Evolutionary conservation across 208 protist genomes (phyloP).

Genomic region (Acanthamoeba pearcei): DNA sequence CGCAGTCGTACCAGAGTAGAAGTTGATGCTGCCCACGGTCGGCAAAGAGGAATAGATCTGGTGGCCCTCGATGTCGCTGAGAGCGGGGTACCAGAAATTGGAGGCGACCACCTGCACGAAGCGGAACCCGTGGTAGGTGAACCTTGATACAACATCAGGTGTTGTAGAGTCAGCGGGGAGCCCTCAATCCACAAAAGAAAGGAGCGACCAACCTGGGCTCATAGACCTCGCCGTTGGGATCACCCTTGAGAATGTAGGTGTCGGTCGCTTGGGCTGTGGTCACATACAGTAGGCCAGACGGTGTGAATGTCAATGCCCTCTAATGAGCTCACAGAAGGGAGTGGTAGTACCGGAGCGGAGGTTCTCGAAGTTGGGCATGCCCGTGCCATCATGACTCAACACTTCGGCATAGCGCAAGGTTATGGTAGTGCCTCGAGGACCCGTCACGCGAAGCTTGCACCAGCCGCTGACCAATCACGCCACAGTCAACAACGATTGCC

Average conservation of each 20-base stretch:
- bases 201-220: constrained; percentile 23
- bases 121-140: constrained; percentile 84
- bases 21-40: constrained; percentile 18
- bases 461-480: neutral
- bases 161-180: no score
- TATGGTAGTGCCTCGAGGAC: constrained; percentile 61
- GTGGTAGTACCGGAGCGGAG: neutral
- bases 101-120: constrained; percentile 75
- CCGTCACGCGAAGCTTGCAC: constrained; percentile 38
- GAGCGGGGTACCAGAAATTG: neutral
- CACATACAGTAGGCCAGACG: constrained; percentile 51
- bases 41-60: constrained; percentile 30
- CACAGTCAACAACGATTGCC: neutral
- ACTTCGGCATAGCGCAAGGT: constrained; percentile 80
- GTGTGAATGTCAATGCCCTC: neutral
- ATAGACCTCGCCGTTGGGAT: constrained; percentile 70
- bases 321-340: neutral
- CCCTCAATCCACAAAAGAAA: no score
- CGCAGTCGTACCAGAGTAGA: neutral
- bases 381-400: constrained; percentile 70
- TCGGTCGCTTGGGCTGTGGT: constrained; percentile 77
- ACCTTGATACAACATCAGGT: neutral
- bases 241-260: constrained; percentile 74
- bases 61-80: neutral
- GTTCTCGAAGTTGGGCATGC: constrained; percentile 77